Evolutionary conservation across 2,329 filamentous ascomycete genomes (phyloP), one percentile per base, ranked within the genome.

Genomic region (Eutypella sp.): DNA sequence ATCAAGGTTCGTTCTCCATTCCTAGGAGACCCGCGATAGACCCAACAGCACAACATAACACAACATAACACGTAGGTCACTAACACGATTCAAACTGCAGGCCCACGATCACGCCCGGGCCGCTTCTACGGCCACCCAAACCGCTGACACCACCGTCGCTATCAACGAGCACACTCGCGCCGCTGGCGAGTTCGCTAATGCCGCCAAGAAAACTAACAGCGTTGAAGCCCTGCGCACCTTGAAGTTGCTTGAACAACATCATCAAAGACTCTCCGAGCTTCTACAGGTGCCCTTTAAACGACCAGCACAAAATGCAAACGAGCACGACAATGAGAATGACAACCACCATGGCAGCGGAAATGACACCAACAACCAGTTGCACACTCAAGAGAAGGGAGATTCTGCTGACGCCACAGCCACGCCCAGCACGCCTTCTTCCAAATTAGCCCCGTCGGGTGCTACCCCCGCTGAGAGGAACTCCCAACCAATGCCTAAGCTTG

Each of bases 101-200:
- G 92, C 91, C 51, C 89, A 96, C 68, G 85, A 92, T 56, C 90
- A 96, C 69, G 91, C 89, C 42, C 83, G 84, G 58, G 91, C 88
- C 59, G 91, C 92, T 37, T 84, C 88, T 20, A 76, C 84, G 20
- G 89, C 91, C 45, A 84, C 76, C 20, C 82, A 90, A 59, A 83
- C 87, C 39, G 75, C 74, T 45, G 83, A 93, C 62, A 88, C 88
- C 46, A 85, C 85, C 6, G 83, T 88, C 40, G 92, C 92, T 51
- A 87, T 90, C 60, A 87, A 86, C 60, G 88, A 96, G 66, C 92
- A 97, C 68, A 84, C 91, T 44, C 75, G 87, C 47, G 93, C 93
- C 31, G 92, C 93, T 2, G 85, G 84, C 52, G 89, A 96, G 64
- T 97, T 96, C 65, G 84, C 89, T 49, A 84, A 85, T 49, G 91